Percentiles rank a stretch among this genome's conserved stretches.
Conservation (phyloP, 1,284 basidiomycete genomes). For the Amylostereum areolatum region DNA sequence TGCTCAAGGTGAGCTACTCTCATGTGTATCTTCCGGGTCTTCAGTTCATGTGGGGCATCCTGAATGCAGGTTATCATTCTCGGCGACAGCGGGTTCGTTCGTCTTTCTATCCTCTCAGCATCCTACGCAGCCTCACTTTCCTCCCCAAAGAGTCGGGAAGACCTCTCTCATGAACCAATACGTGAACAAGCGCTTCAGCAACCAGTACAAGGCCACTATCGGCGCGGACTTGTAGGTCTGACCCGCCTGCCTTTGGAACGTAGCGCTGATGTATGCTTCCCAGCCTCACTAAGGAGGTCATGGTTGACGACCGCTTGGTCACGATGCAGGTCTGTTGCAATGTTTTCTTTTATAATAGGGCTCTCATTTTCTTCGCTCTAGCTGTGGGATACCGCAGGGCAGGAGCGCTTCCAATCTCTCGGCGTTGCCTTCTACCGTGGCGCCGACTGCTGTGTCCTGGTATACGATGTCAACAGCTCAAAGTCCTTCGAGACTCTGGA, state of each 20-base stretch:
- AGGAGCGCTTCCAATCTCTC: constrained; percentile 98
- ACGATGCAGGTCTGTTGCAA: constrained; percentile 85
- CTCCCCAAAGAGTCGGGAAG: constrained; percentile 83
- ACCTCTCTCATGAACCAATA: constrained; percentile 99
- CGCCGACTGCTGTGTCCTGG: constrained; percentile 98
- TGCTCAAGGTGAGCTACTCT: constrained; percentile 75
- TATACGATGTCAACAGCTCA: constrained; percentile 98
- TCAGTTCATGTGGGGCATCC: constrained; percentile 10
- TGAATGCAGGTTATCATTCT: constrained; percentile 87
- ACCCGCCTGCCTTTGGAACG: neutral
- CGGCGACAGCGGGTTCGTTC: constrained; percentile 90
- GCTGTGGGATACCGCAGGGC: constrained; percentile 99
- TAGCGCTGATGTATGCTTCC: constrained; percentile 9
- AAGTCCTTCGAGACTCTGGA: constrained; percentile 98
- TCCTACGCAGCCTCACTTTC: constrained; percentile 5
- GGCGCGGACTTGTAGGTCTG: constrained; percentile 79
- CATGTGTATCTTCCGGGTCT: neutral
- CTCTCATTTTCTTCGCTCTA: constrained; percentile 24
- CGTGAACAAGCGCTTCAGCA: constrained; percentile 99
- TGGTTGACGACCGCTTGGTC: constrained; percentile 96
- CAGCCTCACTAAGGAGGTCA: constrained; percentile 96
- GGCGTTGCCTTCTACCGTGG: constrained; percentile 99
- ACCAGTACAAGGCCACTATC: constrained; percentile 99
- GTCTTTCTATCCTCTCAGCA: constrained; percentile 3
- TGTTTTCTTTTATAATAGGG: neutral